Evolutionary conservation across 1,284 basidiomycete genomes (phyloP), one percentile per base, ranked within the genome.

Genomic region (Cutaneotrichosporon cyanovorans): DNA sequence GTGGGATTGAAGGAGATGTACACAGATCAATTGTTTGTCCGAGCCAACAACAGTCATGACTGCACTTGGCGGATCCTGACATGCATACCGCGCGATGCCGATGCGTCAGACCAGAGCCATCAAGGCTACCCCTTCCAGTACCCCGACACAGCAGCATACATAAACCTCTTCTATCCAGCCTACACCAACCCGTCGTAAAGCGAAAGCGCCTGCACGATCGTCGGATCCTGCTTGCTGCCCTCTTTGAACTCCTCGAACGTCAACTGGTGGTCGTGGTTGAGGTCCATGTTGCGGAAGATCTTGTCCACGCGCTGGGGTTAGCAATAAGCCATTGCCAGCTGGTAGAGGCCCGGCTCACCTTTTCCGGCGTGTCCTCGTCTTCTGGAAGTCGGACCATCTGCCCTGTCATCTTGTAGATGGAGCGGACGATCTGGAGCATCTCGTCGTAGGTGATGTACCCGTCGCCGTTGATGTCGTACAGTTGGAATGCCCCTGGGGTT

Each of bases 361-460:
- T 98, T 73, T 97, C 91, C 2, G 95, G 95, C 16, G 95, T 99
- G 74, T 98, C 91, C 73, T 99, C 95, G 69, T 98, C 95, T 40
- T 84, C 78, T 15, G 95, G 93, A 21, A 98, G 80, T 69, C 92
- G 93, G 61, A 98, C 93, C 92, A 98, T 97, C 71, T 95, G 86
- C 12, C 95, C 93, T 4, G 91, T 93, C 91, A 95, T 95, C 79
- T 93, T 93, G 78, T 96, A 96, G 75, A 96, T 96, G 44, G 87
- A 84, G 61, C 84, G 80, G 5, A 96, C 92, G 65, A 96, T 95
- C 75, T 88, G 83, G 36, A 96, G 82, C 91, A 99, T 99, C 75
- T 99, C 95, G 61, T 93, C 85, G 71, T 96, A 95, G 36, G 92
- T 93, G 73, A 97, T 96, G 61, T 79, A 85, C 3, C 92, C 93